Base-by-base conservation (phyloP, 1,139 yeast species). In the Pichia sp. region DNA sequence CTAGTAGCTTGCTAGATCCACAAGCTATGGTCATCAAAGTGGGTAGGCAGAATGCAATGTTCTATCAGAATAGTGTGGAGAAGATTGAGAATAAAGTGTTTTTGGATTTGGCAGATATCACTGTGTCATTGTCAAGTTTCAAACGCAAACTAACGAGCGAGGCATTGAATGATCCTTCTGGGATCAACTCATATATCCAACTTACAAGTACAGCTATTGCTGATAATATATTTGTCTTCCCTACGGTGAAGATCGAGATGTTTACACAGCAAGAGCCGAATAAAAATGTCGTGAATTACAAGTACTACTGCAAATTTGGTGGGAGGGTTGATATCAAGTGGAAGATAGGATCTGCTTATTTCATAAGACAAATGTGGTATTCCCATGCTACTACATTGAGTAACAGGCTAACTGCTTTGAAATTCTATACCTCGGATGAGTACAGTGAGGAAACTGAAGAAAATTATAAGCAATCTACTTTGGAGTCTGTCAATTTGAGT, bases 311-410 rank as follows among this genome's bases (percentile, higher is more conserved):
- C 25, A 66, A 77, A 2, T 86, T 91, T 62, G 94, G 87, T 10
- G 96, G 95, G 22, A 75, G 86, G 10, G 94, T 91, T 30, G 94
- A 86, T 45, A 77, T 91, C 3, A 73, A 87, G 30, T 91, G 97
- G 97, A 91, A 91, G 54, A 63, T 91, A 32, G 96, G 97, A 0
- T 80, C 94, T 0, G 79, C 88, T n/a, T 84, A 83, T 49, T 86
- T 86, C 47, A 85, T 91, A 26, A 69, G 94, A 30, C 95, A 86
- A 48, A 86, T 91, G 95, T 84, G 82, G 80, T 67, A 80, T 11
- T 74, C 87, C 3, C 96, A 88, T 60, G 74, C 73, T 0, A 64
- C 70, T 27, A 71, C 83, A 0, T 55, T 75, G 39, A 62, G 69
- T 4, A 63, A 75, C 3, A 63, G 81, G 39, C 55, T 67, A 21